Percentiles rank a stretch among this genome's conserved stretches.
phyloP scores from a whole-genome alignment of 2,329 filamentous ascomycete species.

The Domatiomyces globalis region DNA sequence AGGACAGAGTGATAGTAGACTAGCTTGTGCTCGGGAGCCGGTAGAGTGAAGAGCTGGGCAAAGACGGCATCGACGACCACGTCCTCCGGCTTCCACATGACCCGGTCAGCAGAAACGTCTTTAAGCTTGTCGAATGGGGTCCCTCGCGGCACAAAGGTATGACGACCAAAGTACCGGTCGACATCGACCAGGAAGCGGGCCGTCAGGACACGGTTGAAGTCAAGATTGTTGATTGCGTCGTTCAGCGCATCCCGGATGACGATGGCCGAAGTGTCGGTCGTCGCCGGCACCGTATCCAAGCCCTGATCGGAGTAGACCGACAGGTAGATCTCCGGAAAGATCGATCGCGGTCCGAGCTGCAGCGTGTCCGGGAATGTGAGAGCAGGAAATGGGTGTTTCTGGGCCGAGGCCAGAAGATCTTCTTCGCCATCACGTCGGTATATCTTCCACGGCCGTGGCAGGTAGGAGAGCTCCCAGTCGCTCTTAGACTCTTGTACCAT shows the following conservation, averaged over 20 bases:
- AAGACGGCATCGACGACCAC: constrained; percentile 96
- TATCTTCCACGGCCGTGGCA: constrained; percentile 42
- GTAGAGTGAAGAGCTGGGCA: constrained; percentile 81
- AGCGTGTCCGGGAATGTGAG: constrained; percentile 65
- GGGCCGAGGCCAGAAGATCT: constrained; percentile 44
- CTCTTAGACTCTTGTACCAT: constrained; percentile 61
- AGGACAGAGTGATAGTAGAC: constrained; percentile 94
- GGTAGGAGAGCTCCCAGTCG: constrained; percentile 58
- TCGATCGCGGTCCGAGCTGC: constrained; percentile 54
- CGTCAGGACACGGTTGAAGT: constrained; percentile 79
- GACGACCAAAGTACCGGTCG: constrained; percentile 82
- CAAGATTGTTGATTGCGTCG: constrained; percentile 85
- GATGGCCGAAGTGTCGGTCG: constrained; percentile 61
- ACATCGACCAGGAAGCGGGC: constrained; percentile 86
- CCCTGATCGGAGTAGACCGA: constrained; percentile 85
- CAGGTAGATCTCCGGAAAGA: constrained; percentile 88
- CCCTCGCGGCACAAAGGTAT: constrained; percentile 84
- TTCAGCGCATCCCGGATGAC: constrained; percentile 72
- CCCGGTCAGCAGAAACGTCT: constrained; percentile 45
- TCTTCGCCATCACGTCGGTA: constrained; percentile 30
- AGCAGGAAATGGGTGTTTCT: constrained; percentile 63
- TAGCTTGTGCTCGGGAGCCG: constrained; percentile 75
- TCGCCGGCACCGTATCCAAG: constrained; percentile 71
- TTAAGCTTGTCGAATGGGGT: constrained; percentile 83
- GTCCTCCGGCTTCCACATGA: constrained; percentile 95